Evolutionary conservation across 2,329 filamentous ascomycete genomes (phyloP).

Genomic region (Gaeumannomyces sp.): DNA sequence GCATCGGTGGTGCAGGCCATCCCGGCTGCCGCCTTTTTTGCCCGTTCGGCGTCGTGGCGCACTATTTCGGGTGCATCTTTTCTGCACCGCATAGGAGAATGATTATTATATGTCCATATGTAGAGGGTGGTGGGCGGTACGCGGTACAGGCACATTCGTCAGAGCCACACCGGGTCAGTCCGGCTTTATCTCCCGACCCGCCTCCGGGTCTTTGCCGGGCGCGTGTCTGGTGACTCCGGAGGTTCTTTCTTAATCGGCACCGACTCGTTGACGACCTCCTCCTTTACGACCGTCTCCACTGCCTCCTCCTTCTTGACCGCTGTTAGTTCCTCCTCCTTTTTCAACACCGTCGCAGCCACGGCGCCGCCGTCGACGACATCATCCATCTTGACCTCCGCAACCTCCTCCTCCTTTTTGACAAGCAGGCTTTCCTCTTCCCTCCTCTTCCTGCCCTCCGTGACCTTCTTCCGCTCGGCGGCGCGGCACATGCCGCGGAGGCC

Average conservation of each 20-base stretch:
- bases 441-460: conserved; percentile 48
- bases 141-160: too few species aligned
- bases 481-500: conserved; percentile 71
- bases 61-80: too few species aligned
- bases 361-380: neutral
- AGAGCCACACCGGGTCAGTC: too few species aligned
- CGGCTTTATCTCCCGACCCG: neutral
- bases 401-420: conserved; percentile 19
- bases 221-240: neutral
- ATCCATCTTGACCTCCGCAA: neutral
- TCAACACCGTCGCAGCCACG: conserved; percentile 16
- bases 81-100: too few species aligned
- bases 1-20: neutral
- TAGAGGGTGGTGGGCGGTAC: too few species aligned
- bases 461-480: conserved; percentile 60
- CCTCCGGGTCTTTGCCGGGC: neutral
- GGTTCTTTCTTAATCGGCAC: conserved; percentile 7
- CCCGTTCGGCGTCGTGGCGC: too few species aligned
- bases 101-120: too few species aligned
- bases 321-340: conserved; percentile 19
- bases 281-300: conserved; percentile 18
- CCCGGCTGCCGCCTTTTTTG: neutral
- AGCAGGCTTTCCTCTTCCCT: conserved; percentile 27
- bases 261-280: conserved; percentile 16
- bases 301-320: conserved; percentile 21